phyloP scores from a whole-genome alignment of 169 alveolate species.

The Amoebophrya sp. region DNA sequence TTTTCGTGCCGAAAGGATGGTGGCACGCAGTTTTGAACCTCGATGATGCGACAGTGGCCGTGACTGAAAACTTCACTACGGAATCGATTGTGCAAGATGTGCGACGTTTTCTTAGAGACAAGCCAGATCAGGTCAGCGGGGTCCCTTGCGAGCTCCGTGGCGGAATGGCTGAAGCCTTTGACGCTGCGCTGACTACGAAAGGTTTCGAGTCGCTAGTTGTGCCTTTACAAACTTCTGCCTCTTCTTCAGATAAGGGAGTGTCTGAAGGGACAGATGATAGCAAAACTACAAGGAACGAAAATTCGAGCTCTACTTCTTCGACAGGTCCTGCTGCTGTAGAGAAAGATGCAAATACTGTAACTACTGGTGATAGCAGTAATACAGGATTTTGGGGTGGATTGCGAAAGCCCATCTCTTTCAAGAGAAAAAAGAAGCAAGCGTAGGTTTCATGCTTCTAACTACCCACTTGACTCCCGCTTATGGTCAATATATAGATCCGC shows the following conservation, averaged over 20 bases:
- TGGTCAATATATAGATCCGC: too few relatives aligned
- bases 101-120: not conserved
- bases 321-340: too few relatives aligned
- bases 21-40: slow-evolving; percentile 37
- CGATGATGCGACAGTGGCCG: slow-evolving; percentile 34
- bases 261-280: too few relatives aligned
- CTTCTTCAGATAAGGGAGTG: too few relatives aligned
- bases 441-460: too few relatives aligned
- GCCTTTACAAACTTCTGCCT: too few relatives aligned
- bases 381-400: not conserved
- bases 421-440: not conserved
- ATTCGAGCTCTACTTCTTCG: too few relatives aligned
- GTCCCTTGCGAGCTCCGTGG: not conserved
- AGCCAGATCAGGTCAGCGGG: slow-evolving; percentile 14
- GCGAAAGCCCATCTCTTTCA: slow-evolving; percentile 15
- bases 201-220: too few relatives aligned
- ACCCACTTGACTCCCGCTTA: too few relatives aligned
- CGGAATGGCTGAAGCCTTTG: not conserved
- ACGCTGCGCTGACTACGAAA: not conserved
- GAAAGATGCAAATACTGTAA: too few relatives aligned
- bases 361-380: too few relatives aligned
- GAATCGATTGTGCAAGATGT: not conserved
- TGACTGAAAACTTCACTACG: slow-evolving; percentile 25
- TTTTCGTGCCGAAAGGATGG: slow-evolving; percentile 30
- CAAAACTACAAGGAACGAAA: too few relatives aligned